Conservation (phyloP, 345 rosid species). For the rapeseed (Brassica napus) region DNA sequence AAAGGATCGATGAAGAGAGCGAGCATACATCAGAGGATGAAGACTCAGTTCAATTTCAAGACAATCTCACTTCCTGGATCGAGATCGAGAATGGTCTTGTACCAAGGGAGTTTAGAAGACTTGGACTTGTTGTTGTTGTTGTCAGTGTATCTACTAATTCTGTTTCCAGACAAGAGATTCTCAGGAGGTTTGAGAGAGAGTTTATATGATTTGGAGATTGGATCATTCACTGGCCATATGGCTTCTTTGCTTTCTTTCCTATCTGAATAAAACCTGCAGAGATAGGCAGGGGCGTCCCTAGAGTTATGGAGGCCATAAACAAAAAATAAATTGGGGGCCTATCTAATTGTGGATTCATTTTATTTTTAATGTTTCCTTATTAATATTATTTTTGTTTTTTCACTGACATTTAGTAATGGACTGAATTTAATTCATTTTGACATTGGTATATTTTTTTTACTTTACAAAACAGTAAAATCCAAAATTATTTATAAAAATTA, state of each 20-base stretch:
- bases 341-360: too few relatives aligned
- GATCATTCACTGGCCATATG: slow-evolving; percentile 50
- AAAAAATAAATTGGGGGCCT: too few relatives aligned
- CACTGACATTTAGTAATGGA: too few relatives aligned
- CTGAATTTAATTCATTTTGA: too few relatives aligned
- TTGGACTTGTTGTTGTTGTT: slow-evolving; percentile 42
- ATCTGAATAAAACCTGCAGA: slow-evolving; percentile 70
- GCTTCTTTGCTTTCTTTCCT: slow-evolving; percentile 51
- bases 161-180: slow-evolving; percentile 48
- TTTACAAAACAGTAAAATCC: too few relatives aligned
- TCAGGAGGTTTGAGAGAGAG: slow-evolving; percentile 49
- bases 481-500: too few relatives aligned
- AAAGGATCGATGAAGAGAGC: slow-evolving; percentile 91
- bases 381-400: too few relatives aligned
- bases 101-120: slow-evolving; percentile 55
- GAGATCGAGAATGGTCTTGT: slow-evolving; percentile 74
- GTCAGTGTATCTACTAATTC: slow-evolving; percentile 47
- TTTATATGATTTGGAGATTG: slow-evolving; percentile 49
- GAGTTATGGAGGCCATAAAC: too few relatives aligned
- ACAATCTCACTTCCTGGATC: slow-evolving; percentile 88
- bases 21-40: slow-evolving; percentile 69
- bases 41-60: slow-evolving; percentile 78
- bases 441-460: too few relatives aligned
- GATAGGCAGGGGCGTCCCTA: too few relatives aligned
- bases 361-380: too few relatives aligned